These are phyloP conservation scores for Xerocomus brunneocitrinus DNA, from an alignment of 768 basidiomycete species.

Conservation along the genomic window DNA sequence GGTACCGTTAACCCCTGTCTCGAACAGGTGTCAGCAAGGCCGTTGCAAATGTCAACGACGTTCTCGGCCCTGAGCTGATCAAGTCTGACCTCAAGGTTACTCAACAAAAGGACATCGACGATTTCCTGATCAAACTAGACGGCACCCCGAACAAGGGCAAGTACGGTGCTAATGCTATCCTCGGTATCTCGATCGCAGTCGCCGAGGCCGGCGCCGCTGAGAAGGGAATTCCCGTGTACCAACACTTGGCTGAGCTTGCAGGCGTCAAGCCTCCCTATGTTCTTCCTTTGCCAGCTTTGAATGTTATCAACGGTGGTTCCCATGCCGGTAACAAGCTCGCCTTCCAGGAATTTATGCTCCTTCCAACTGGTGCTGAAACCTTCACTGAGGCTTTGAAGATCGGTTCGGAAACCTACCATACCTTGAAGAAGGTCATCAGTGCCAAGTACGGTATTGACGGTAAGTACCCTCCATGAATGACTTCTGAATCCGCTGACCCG, in stretches of 20 bases:
- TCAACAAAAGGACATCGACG: constrained; percentile 92
- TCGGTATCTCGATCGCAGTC: constrained; percentile 96
- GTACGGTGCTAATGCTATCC: constrained; percentile 98
- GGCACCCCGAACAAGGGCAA: constrained; percentile 99
- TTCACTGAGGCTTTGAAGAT: constrained; percentile 99
- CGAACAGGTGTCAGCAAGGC: constrained; percentile 84
- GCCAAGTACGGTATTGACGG: constrained; percentile 99
- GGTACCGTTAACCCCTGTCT: neutral
- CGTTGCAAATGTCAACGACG: constrained; percentile 87
- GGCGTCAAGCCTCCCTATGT: constrained; percentile 92
- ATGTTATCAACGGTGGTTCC: constrained; percentile 99
- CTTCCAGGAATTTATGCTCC: constrained; percentile 99
- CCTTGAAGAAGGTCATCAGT: constrained; percentile 97
- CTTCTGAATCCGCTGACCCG: constrained; percentile 1
- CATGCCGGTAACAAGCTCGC: constrained; percentile 99
- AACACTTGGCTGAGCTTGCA: constrained; percentile 93
- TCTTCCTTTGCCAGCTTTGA: constrained; percentile 91
- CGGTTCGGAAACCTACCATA: constrained; percentile 97
- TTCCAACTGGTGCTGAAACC: constrained; percentile 85
- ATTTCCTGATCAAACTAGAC: constrained; percentile 97
- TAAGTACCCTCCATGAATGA: constrained; percentile 33
- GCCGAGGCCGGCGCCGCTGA: constrained; percentile 91
- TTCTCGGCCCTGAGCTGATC: constrained; percentile 87
- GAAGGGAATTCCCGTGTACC: constrained; percentile 93
- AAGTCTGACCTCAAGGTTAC: constrained; percentile 79